These are phyloP conservation scores for Pisolithus marmoratus DNA, from an alignment of 768 basidiomycete species.

Conservation along the genomic window DNA sequence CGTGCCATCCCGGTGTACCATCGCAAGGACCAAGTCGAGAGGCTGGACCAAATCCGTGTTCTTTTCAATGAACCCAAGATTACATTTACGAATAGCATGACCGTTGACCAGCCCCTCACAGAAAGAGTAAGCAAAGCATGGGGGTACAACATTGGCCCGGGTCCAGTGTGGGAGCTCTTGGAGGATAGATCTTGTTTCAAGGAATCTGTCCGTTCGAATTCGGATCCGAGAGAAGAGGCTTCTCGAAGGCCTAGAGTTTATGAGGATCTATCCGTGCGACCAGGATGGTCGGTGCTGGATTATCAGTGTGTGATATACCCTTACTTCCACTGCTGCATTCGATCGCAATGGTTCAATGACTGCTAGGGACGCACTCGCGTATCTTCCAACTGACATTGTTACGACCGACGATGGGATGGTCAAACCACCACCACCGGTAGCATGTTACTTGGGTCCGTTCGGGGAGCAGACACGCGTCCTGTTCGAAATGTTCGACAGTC, in stretches of 20 bases:
- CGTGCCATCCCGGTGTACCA: slow-evolving; percentile 57
- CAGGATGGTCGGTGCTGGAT: slow-evolving; percentile 42
- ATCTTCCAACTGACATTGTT: slow-evolving; percentile 50
- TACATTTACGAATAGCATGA: slow-evolving; percentile 52
- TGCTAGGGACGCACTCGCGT: slow-evolving; percentile 39
- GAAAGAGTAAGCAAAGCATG: slow-evolving; percentile 61
- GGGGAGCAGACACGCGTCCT: slow-evolving; percentile 44
- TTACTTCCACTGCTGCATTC: neutral
- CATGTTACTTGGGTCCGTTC: slow-evolving; percentile 65
- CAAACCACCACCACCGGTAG: slow-evolving; percentile 47
- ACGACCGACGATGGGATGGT: slow-evolving; percentile 48
- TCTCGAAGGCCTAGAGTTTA: slow-evolving; percentile 59
- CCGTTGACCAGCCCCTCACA: slow-evolving; percentile 39
- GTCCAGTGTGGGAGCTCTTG: slow-evolving; percentile 72
- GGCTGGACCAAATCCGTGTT: slow-evolving; percentile 45
- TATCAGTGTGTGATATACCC: slow-evolving; percentile 39
- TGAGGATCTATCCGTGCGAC: slow-evolving; percentile 34
- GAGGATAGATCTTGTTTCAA: slow-evolving; percentile 80
- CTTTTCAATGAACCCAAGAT: slow-evolving; percentile 42
- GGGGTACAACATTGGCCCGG: slow-evolving; percentile 69
- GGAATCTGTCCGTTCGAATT: slow-evolving; percentile 38
- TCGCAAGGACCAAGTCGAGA: slow-evolving; percentile 47
- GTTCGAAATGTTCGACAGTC: slow-evolving; percentile 50
- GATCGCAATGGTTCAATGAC: neutral
- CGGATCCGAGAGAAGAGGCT: slow-evolving; percentile 37